A percentile compares a stretch with the other conserved stretches of the same genome.
Evolutionary conservation across 805 yeast species (phyloP).

Genomic region (Metschnikowia sp.): DNA sequence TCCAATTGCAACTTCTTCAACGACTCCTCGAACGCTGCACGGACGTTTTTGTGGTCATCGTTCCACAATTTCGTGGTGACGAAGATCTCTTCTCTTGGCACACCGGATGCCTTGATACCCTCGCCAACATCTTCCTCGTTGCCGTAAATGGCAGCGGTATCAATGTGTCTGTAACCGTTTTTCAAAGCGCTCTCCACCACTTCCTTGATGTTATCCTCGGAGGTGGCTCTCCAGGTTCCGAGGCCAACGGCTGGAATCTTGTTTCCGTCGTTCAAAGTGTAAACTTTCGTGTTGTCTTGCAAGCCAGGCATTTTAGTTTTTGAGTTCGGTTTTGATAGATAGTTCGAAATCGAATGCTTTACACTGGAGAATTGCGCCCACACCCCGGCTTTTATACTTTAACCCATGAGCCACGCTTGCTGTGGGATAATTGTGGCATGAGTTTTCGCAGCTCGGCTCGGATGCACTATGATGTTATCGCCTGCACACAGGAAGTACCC

Average conservation of each 20-base stretch:
- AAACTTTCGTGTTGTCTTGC: conserved; percentile 9
- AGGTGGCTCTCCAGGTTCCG: conserved; percentile 59
- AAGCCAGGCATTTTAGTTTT: conserved; percentile 8
- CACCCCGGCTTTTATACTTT: background rate
- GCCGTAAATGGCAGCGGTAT: conserved; percentile 16
- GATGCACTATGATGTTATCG: background rate
- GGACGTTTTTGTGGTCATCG: conserved; percentile 52
- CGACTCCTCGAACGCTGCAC: conserved; percentile 54
- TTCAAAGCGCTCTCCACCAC: conserved; percentile 60
- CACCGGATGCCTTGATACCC: conserved; percentile 14
- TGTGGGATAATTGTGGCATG: background rate
- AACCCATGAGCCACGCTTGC: background rate
- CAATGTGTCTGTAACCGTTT: conserved; percentile 20
- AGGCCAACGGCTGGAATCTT: conserved; percentile 17
- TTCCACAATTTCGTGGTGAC: conserved; percentile 72
- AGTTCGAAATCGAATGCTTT: too few relatives aligned
- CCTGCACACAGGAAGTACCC: background rate
- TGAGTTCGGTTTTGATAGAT: background rate
- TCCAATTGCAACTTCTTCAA: conserved; percentile 53
- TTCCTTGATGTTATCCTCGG: conserved; percentile 46
- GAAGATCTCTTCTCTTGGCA: conserved; percentile 59
- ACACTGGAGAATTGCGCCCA: too few relatives aligned
- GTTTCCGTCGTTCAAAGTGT: conserved; percentile 14
- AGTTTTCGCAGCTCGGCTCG: background rate
- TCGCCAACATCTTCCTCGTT: conserved; percentile 17